Evolutionary conservation across 2,329 filamentous ascomycete genomes (phyloP).

Genomic region (Monosporascus sp.): DNA sequence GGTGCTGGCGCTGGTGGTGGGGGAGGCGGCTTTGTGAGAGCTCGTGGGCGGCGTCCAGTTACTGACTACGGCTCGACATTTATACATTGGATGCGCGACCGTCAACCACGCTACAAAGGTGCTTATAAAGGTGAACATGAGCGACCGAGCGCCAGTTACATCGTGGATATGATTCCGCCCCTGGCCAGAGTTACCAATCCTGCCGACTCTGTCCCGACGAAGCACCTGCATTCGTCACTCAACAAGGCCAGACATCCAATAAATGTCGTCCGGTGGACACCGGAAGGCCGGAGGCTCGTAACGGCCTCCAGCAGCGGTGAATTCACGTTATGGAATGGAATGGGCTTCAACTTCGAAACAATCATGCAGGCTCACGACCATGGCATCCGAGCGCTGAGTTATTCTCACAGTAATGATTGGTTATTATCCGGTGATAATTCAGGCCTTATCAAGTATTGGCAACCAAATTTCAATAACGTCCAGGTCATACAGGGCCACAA

Average conservation of each 20-base stretch:
- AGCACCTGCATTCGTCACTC: conserved; percentile 93
- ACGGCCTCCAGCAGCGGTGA: conserved; percentile 95
- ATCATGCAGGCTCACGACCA: conserved; percentile 97
- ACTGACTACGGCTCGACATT: conserved; percentile 91
- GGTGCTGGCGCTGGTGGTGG: conserved; percentile 33
- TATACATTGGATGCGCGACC: conserved; percentile 84
- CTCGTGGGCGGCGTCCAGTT: conserved; percentile 59
- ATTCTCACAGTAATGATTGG: conserved; percentile 97
- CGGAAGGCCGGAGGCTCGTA: conserved; percentile 83
- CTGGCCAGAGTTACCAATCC: conserved; percentile 67
- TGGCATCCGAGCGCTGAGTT: conserved; percentile 74
- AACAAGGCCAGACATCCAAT: conserved; percentile 98
- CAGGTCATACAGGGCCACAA: conserved; percentile 88
- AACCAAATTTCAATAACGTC: conserved; percentile 98
- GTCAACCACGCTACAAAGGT: conserved; percentile 70
- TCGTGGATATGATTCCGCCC: conserved; percentile 87
- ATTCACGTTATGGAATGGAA: conserved; percentile 98
- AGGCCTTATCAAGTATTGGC: conserved; percentile 96
- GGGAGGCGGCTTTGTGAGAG: conserved; percentile 38
- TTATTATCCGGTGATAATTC: conserved; percentile 92
- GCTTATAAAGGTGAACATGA: conserved; percentile 70
- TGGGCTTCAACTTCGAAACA: conserved; percentile 98
- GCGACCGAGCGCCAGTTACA: conserved; percentile 81
- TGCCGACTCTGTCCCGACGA: conserved; percentile 85
- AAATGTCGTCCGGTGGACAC: conserved; percentile 96